A percentile compares a stretch with the other conserved stretches of the same genome.
Evolutionary conservation across 1,284 basidiomycete species (phyloP).

Genomic region (Pseudozyma hubeiensis): DNA sequence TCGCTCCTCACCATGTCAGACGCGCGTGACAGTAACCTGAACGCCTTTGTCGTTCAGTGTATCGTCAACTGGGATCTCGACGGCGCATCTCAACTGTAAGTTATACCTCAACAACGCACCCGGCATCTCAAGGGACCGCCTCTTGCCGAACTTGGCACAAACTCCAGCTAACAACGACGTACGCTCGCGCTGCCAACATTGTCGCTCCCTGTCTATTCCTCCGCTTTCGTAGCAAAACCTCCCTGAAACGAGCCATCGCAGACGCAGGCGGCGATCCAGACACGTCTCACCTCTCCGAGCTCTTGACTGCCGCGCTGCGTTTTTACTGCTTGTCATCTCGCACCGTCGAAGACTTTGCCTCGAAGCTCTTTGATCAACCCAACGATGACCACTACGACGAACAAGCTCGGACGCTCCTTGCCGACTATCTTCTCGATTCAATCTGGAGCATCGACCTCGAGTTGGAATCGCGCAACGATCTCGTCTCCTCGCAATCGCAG

Average conservation of each 20-base stretch:
- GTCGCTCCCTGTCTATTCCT: conserved; percentile 3
- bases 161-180: conserved; percentile 14
- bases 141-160: no score
- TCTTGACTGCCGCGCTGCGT: conserved; percentile 16
- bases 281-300: conserved; percentile 5
- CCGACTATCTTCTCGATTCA: conserved; percentile 53
- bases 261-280: conserved; percentile 2
- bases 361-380: conserved; percentile 1
- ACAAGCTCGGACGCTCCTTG: not conserved
- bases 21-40: not conserved
- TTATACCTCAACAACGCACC: not conserved
- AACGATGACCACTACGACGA: not conserved
- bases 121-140: not conserved
- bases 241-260: conserved; percentile 9
- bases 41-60: conserved; percentile 22
- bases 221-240: conserved; percentile 12
- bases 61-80: conserved; percentile 20
- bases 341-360: conserved; percentile 8
- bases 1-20: conserved; percentile 11
- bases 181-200: conserved; percentile 7
- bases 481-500: conserved; percentile 6
- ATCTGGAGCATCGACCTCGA: conserved; percentile 63
- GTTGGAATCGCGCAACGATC: conserved; percentile 55
- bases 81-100: conserved; percentile 40
- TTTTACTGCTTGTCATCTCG: conserved; percentile 13